A percentile compares a stretch with the other conserved stretches of the same genome.
phyloP scores from a whole-genome alignment of 23 red algal species.

The Gracilaria vermiculophylla region DNA sequence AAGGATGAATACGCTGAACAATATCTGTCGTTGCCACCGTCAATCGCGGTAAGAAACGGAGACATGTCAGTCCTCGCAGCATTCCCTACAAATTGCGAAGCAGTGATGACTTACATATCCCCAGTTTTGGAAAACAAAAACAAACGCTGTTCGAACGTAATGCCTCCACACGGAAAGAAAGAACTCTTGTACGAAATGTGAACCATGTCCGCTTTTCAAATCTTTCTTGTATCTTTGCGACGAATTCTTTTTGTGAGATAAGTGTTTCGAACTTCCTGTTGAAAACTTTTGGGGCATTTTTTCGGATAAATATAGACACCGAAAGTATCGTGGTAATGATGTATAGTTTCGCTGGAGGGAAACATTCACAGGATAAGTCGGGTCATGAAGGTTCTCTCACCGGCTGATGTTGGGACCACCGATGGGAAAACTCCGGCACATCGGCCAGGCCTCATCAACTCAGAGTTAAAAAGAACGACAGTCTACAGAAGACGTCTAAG shows the following conservation, averaged over 20 bases:
- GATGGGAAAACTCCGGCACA: no score
- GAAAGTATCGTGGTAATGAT: no score
- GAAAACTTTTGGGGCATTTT: neutral
- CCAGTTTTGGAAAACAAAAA: neutral
- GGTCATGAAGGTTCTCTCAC: no score
- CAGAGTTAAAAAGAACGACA: neutral
- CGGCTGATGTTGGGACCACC: no score
- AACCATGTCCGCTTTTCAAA: neutral
- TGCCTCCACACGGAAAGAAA: neutral
- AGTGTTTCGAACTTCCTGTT: neutral
- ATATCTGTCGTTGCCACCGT: neutral
- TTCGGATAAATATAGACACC: no score
- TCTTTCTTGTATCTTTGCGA: neutral
- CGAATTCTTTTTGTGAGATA: neutral
- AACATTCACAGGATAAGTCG: no score
- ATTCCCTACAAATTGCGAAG: neutral
- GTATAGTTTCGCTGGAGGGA: no score
- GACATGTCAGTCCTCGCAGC: neutral
- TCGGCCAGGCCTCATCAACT: no score
- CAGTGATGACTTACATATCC: conserved; percentile 5
- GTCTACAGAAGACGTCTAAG: neutral
- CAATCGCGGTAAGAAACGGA: neutral
- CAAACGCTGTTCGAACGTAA: neutral
- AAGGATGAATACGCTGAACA: conserved; percentile 19
- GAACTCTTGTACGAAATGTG: neutral